Evolutionary conservation across 2,329 filamentous ascomycete species (phyloP).

Genomic region (Verticillium tricorpus): DNA sequence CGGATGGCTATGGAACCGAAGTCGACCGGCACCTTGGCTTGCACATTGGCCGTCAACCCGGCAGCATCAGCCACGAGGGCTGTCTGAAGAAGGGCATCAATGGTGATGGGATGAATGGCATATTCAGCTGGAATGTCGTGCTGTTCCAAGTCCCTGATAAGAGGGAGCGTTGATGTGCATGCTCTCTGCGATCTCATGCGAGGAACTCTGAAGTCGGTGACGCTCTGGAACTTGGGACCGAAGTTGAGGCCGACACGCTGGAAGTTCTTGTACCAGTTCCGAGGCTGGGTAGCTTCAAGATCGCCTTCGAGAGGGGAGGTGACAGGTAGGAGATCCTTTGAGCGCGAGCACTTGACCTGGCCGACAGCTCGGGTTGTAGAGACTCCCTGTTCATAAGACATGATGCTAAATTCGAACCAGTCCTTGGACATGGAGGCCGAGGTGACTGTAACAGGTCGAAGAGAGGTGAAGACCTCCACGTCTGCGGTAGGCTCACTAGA

Average conservation of each 20-base stretch:
- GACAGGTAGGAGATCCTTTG: too few species aligned
- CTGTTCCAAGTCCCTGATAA: neutral
- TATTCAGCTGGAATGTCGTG: neutral
- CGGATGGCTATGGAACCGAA: too few species aligned
- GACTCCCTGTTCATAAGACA: conserved; percentile 9
- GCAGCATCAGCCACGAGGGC: neutral
- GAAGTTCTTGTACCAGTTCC: conserved; percentile 9
- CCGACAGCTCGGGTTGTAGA: too few species aligned
- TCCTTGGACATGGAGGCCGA: conserved; percentile 15
- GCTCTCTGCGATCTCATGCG: neutral
- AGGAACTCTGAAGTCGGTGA: neutral
- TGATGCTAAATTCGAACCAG: conserved; percentile 26
- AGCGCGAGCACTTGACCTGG: too few species aligned
- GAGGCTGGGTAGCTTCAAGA: too few species aligned
- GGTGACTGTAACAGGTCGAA: conserved; percentile 26
- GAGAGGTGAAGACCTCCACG: conserved; percentile 46
- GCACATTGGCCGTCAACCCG: too few species aligned
- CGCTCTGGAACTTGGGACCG: conserved; percentile 13
- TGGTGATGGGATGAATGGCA: neutral
- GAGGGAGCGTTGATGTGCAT: neutral
- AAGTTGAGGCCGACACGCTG: conserved; percentile 12
- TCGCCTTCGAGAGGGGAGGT: too few species aligned
- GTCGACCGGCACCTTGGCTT: too few species aligned
- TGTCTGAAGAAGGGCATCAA: neutral
- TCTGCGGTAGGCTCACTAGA: conserved; percentile 21